Evolutionary conservation across 495 filamentous ascomycete species (phyloP).

Genomic region (Daldinia bambusicola): DNA sequence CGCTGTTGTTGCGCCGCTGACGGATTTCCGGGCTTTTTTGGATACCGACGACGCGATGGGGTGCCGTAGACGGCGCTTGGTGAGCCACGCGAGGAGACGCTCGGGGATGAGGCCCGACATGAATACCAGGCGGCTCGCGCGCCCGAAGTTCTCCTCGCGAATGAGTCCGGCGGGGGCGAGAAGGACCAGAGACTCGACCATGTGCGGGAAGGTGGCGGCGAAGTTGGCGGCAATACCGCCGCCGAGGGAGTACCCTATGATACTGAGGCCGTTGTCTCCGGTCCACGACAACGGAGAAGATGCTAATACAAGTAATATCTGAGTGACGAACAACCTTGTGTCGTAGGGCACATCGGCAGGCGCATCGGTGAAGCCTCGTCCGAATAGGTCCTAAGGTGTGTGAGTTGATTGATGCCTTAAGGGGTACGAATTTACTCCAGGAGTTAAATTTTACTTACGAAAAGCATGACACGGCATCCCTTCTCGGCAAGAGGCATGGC

Average conservation of each 20-base stretch:
- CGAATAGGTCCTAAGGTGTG: slow-evolving; percentile 68
- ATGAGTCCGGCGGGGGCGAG: slow-evolving; percentile 75
- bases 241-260: slow-evolving; percentile 87
- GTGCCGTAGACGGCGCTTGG: slow-evolving; percentile 50
- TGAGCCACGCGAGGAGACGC: slow-evolving; percentile 51
- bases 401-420: slow-evolving; percentile 12
- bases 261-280: slow-evolving; percentile 64
- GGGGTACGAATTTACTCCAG: neutral
- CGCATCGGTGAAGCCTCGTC: slow-evolving; percentile 79
- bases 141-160: slow-evolving; percentile 53
- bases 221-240: slow-evolving; percentile 80
- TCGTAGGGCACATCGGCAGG: slow-evolving; percentile 75
- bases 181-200: slow-evolving; percentile 76
- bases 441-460: slow-evolving; percentile 52
- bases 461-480: slow-evolving; percentile 85
- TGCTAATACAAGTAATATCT: slow-evolving; percentile 75
- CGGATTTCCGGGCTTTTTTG: slow-evolving; percentile 36
- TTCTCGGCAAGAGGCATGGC: slow-evolving; percentile 74
- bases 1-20: neutral
- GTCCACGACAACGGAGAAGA: slow-evolving; percentile 68
- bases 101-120: slow-evolving; percentile 54
- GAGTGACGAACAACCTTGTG: slow-evolving; percentile 73
- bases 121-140: slow-evolving; percentile 56
- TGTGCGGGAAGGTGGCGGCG: slow-evolving; percentile 71
- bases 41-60: slow-evolving; percentile 54